These are phyloP conservation scores for Tuber umbilicatum DNA, from an alignment of 495 filamentous ascomycete species.

Conservation along the genomic window DNA sequence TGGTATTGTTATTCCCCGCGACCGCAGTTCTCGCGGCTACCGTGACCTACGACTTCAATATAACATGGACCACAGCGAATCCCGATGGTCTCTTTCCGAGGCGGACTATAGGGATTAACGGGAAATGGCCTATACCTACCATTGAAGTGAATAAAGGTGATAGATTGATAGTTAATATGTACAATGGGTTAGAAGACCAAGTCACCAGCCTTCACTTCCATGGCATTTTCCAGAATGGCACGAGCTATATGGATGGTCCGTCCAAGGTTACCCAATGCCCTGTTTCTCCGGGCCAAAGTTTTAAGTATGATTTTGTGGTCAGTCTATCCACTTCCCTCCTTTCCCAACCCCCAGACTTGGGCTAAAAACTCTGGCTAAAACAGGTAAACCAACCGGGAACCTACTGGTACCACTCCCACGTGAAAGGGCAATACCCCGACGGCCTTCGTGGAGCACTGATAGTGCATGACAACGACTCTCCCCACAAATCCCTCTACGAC, in stretches of 20 bases:
- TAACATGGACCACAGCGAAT: conserved; percentile 72
- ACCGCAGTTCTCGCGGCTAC: conserved; percentile 52
- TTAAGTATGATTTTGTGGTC: conserved; percentile 75
- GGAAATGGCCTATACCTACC: conserved; percentile 65
- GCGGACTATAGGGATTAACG: conserved; percentile 72
- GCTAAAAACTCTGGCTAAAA: conserved; percentile 21
- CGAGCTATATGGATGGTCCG: conserved; percentile 69
- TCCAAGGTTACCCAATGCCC: conserved; percentile 62
- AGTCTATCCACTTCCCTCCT: conserved; percentile 21
- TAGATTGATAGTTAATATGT: conserved; percentile 60
- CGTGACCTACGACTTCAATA: conserved; percentile 69
- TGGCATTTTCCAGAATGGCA: conserved; percentile 66
- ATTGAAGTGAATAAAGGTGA: conserved; percentile 68
- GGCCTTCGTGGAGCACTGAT: conserved; percentile 66
- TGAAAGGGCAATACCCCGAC: conserved; percentile 64
- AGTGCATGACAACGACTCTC: conserved; percentile 59
- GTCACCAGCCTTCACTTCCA: conserved; percentile 71
- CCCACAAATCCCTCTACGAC: conserved; percentile 58
- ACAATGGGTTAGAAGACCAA: conserved; percentile 67
- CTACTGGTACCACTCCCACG: conserved; percentile 80
- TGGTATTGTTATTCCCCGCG: conserved; percentile 39
- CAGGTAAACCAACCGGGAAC: conserved; percentile 64
- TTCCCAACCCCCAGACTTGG: neutral
- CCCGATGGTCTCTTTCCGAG: conserved; percentile 66
- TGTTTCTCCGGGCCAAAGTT: conserved; percentile 55